These are phyloP conservation scores for Pythium diclinum DNA, from an alignment of 352 stramenopile species.

Conservation along the genomic window DNA sequence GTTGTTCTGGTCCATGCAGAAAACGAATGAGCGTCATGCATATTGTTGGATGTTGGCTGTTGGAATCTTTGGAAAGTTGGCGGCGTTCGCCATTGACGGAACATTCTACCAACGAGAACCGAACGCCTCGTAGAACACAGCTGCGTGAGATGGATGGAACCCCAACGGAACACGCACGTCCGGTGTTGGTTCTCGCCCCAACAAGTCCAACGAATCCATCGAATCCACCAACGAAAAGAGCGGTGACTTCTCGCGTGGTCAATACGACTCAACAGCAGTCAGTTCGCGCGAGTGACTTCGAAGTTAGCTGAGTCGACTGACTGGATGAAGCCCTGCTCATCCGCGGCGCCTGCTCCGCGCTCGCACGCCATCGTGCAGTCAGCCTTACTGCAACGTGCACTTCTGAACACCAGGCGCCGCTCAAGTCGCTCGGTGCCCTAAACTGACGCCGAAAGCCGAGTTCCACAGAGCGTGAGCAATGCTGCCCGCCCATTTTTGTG, in stretches of 20 bases:
- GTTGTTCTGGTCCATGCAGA: neutral
- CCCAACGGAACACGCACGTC: neutral
- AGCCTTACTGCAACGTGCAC: conserved; percentile 16
- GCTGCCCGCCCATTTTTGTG: neutral
- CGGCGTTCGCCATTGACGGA: neutral
- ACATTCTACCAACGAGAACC: neutral
- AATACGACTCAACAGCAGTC: neutral
- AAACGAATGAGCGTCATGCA: no score
- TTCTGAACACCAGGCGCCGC: conserved; percentile 9
- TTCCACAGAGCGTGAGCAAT: neutral
- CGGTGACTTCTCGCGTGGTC: neutral
- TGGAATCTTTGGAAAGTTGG: neutral
- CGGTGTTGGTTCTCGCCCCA: neutral
- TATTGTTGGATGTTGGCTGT: no score
- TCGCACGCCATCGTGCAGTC: conserved; percentile 5
- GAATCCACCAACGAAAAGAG: neutral
- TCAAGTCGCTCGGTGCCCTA: conserved; percentile 6
- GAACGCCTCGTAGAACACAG: neutral
- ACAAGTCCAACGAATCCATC: neutral
- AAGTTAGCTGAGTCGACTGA: conserved; percentile 1
- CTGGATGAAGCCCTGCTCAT: conserved; percentile 2
- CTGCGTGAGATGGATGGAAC: neutral
- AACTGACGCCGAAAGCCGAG: neutral
- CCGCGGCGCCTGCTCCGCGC: neutral
- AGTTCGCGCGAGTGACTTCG: conserved; percentile 2